These are phyloP conservation scores for Dictyostelium intermedium DNA, from an alignment of 78 protist species.

Conservation along the genomic window DNA sequence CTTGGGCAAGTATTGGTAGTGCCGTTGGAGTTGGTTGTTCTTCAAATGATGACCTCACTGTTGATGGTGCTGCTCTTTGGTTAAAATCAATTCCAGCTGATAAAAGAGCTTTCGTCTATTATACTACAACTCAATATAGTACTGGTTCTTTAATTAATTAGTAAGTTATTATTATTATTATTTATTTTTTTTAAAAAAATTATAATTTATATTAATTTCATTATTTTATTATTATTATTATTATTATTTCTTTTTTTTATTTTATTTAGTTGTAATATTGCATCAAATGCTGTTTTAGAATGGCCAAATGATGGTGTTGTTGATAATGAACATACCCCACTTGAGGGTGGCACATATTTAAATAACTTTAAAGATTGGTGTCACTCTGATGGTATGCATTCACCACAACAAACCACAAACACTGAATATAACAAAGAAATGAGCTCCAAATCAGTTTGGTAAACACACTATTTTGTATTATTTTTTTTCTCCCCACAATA, in stretches of 20 bases:
- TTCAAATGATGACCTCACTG: constrained; percentile 68
- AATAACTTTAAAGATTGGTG: constrained; percentile 75
- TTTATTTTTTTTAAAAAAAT: background rate
- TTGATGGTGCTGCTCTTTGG: constrained; percentile 84
- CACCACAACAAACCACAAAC: constrained; percentile 65
- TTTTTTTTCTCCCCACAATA: background rate
- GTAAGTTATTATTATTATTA: background rate
- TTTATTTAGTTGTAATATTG: constrained; percentile 46
- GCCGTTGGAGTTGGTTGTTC: constrained; percentile 80
- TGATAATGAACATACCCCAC: constrained; percentile 27
- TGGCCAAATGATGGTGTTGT: constrained; percentile 86
- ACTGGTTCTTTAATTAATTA: constrained; percentile 68
- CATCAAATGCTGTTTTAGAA: constrained; percentile 65
- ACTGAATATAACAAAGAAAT: constrained; percentile 18
- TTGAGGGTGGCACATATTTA: constrained; percentile 63
- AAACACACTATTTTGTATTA: background rate
- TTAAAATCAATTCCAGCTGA: constrained; percentile 68
- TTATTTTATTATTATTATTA: background rate
- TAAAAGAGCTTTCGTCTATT: constrained; percentile 51
- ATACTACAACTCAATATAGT: constrained; percentile 63
- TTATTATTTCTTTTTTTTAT: background rate
- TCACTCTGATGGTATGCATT: constrained; percentile 78
- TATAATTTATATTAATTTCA: background rate
- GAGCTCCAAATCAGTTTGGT: constrained; percentile 42
- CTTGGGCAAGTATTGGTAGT: constrained; percentile 66